phyloP scores from a whole-genome alignment of 352 stramenopile species.

The Globisporangium abappressorium region DNA sequence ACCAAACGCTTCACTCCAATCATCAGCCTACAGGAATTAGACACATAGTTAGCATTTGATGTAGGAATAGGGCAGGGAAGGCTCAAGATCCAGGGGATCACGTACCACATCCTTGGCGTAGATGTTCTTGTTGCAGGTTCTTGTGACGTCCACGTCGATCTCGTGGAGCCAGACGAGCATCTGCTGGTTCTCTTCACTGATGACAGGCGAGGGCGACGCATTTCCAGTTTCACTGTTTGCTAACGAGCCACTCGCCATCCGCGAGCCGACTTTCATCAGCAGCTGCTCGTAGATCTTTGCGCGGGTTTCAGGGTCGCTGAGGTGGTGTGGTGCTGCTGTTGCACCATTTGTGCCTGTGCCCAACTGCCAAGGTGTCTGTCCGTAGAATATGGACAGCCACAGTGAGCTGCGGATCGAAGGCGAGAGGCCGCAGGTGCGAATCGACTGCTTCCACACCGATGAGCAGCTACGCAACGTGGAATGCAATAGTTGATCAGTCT shows the following conservation, averaged over 20 bases:
- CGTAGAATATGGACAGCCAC: constrained; percentile 70
- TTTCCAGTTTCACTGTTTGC: neutral
- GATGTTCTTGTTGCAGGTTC: constrained; percentile 63
- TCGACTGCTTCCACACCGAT: constrained; percentile 74
- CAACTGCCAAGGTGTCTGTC: constrained; percentile 45
- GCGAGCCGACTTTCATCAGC: constrained; percentile 48
- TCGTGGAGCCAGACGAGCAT: constrained; percentile 70
- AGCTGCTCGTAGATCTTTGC: constrained; percentile 66
- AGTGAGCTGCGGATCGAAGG: constrained; percentile 45
- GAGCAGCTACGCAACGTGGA: constrained; percentile 25
- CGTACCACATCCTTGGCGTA: constrained; percentile 34
- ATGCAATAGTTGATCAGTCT: constrained; percentile 23
- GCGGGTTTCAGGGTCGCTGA: constrained; percentile 34
- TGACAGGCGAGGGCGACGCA: neutral
- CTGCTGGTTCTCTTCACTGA: constrained; percentile 47
- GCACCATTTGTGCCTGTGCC: neutral
- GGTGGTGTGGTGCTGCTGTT: constrained; percentile 34
- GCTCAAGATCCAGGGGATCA: neutral
- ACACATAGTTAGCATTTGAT: neutral
- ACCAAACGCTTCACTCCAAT: constrained; percentile 4
- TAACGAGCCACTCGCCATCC: constrained; percentile 32
- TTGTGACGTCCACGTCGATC: constrained; percentile 79
- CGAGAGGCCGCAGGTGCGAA: constrained; percentile 51
- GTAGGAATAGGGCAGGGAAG: neutral
- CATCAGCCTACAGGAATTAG: constrained; percentile 12